Evolutionary conservation across 2,329 filamentous ascomycete genomes (phyloP).

Genomic region (Tolypocladium tropicale): DNA sequence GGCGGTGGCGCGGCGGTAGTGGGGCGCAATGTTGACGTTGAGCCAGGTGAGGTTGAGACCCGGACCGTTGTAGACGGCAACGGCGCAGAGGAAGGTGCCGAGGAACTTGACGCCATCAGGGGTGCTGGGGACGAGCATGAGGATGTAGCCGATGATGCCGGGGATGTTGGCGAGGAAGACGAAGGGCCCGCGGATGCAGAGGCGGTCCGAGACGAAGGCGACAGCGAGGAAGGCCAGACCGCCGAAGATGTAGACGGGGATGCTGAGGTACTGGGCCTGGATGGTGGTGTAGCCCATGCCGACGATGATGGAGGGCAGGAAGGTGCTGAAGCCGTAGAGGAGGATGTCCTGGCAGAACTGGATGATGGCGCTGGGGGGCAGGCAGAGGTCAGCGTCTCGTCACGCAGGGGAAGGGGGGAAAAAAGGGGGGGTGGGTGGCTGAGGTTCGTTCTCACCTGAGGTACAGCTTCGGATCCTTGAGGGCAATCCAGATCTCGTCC

Average conservation of each 20-base stretch:
- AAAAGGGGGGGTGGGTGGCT: background rate
- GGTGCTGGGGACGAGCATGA: constrained; percentile 33
- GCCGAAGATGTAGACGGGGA: constrained; percentile 45
- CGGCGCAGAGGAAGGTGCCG: constrained; percentile 35
- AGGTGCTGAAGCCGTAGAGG: constrained; percentile 48
- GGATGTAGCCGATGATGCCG: constrained; percentile 36
- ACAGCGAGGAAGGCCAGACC: constrained; percentile 32
- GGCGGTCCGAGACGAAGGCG: constrained; percentile 35
- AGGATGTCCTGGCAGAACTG: constrained; percentile 43
- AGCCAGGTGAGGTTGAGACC: constrained; percentile 38
- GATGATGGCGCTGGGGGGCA: constrained; percentile 22
- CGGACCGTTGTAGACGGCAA: constrained; percentile 35
- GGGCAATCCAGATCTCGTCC: constrained; percentile 35
- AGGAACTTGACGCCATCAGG: constrained; percentile 39
- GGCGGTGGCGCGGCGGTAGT: constrained; percentile 34
- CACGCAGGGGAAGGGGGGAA: background rate
- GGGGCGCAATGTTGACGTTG: constrained; percentile 32
- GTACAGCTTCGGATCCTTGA: constrained; percentile 40
- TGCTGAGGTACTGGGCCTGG: constrained; percentile 41
- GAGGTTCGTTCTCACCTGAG: constrained; percentile 25
- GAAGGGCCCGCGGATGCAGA: constrained; percentile 20
- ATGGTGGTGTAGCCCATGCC: constrained; percentile 40
- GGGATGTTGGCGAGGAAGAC: constrained; percentile 49
- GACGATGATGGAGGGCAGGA: constrained; percentile 44
- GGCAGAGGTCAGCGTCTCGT: background rate